Evolutionary conservation across 208 protist genomes (phyloP), one percentile per base, ranked within the genome.

Genomic region (Leishmania lainsoni): DNA sequence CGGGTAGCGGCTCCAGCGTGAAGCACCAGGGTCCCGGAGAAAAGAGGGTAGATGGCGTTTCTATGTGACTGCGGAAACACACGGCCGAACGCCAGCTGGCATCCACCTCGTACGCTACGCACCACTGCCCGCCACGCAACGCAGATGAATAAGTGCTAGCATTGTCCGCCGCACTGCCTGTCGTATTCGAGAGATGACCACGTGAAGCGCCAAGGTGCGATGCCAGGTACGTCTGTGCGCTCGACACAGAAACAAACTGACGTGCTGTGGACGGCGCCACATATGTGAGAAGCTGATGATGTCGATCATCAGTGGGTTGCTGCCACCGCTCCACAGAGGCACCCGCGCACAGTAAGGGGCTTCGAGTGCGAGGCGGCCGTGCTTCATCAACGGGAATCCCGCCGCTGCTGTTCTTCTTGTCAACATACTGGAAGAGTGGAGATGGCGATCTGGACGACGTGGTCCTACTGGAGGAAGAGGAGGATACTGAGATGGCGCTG

Each of bases 1-100:
- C 48, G 12, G 81, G 81, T 49, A 85, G 61, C 52, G 81, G 81
- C 68, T 76, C 81, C 32, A 85, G 54, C 12, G 81, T 85, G 61
- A 78, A 85, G 61, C 81, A 85, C 81, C 76, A 85, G 45, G 2
- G 5, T 29, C 14, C 52, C 45, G 49, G 63, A 56, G 45, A n/a
- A 35, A 17, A 17, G 12, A 26, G 42, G 3, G 22, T 2, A 29
- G 69, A 20, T 32, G 69, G 20, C 39, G 66, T 20, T 49, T 51
- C 66, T 39, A 39, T 2, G 2, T 42, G 39, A 72, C 39, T 42
- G 32, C 9, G 14, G 32, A 39, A 16, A 10, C 20, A 26, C 66
- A 49, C 66, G 39, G 66, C 39, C 66, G 16, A 22, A 14, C 14
- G 35, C 35, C 22, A 12, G n/a, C 48, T 49, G 26, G 20, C 58